A percentile compares a stretch with the other conserved stretches of the same genome.
Conservation (phyloP, 1,139 yeast genomes). For the Pichia sp. region DNA sequence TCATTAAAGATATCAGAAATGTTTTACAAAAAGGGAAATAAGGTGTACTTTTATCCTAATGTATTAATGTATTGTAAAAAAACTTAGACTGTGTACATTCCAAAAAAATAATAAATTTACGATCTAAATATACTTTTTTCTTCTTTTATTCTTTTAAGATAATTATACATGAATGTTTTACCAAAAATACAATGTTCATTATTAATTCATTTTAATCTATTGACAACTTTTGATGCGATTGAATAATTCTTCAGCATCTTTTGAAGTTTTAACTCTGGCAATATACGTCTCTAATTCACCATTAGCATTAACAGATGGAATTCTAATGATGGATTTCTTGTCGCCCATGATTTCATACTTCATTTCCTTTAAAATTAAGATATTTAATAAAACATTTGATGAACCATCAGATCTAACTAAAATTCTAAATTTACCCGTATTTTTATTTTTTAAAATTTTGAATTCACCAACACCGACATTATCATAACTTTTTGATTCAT, state of each 20-base stretch:
- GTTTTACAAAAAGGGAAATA: slow-evolving; percentile 11
- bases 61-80: background rate
- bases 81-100: background rate
- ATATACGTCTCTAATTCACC: slow-evolving; percentile 51
- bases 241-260: slow-evolving; percentile 61
- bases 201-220: slow-evolving; percentile 1
- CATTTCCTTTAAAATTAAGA: slow-evolving; percentile 45
- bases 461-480: slow-evolving; percentile 78
- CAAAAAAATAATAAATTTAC: background rate
- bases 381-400: slow-evolving; percentile 64
- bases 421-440: slow-evolving; percentile 57
- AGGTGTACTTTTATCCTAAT: background rate
- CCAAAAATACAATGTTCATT: background rate
- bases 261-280: slow-evolving; percentile 62
- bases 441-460: slow-evolving; percentile 57
- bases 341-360: slow-evolving; percentile 48
- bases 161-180: background rate
- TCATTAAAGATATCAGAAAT: slow-evolving; percentile 36
- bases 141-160: background rate
- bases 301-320: slow-evolving; percentile 41
- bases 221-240: slow-evolving; percentile 40
- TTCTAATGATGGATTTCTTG: slow-evolving; percentile 45
- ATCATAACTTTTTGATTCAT: slow-evolving; percentile 46
- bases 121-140: no score
- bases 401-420: slow-evolving; percentile 86